These are phyloP conservation scores for Leccinellum albellum DNA, from an alignment of 768 basidiomycete species.

Conservation along the genomic window DNA sequence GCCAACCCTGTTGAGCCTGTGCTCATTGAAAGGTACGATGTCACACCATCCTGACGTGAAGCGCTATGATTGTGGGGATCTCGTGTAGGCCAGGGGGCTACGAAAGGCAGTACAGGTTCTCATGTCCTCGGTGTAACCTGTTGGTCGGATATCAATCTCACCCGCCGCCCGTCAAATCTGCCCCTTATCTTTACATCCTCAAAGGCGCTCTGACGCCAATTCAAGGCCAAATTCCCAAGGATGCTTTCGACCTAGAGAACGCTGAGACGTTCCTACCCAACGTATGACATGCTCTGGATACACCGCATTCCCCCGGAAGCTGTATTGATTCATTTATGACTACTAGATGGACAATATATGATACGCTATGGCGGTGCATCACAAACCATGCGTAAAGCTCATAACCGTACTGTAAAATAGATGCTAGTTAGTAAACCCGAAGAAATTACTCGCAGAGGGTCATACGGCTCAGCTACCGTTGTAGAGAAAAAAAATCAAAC, in stretches of 20 bases:
- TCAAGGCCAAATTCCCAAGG: constrained; percentile 81
- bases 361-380: neutral
- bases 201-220: constrained; percentile 81
- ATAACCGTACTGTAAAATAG: neutral
- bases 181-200: constrained; percentile 75
- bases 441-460: constrained; percentile 2
- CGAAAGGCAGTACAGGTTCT: constrained; percentile 71
- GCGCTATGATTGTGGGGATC: constrained; percentile 14
- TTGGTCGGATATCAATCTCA: constrained; percentile 68
- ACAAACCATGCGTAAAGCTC: neutral
- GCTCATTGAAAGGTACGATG: constrained; percentile 70
- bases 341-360: neutral
- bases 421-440: constrained; percentile 17
- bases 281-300: constrained; percentile 1
- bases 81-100: constrained; percentile 54
- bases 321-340: neutral
- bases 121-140: constrained; percentile 48
- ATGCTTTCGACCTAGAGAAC: constrained; percentile 68
- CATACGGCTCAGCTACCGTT: constrained; percentile 75
- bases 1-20: constrained; percentile 65
- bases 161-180: constrained; percentile 73
- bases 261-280: neutral
- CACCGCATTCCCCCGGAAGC: neutral
- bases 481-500: constrained; percentile 61
- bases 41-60: constrained; percentile 11